Base-by-base conservation (phyloP, 352 stramenopile species). In the Globisporangium polare region DNA sequence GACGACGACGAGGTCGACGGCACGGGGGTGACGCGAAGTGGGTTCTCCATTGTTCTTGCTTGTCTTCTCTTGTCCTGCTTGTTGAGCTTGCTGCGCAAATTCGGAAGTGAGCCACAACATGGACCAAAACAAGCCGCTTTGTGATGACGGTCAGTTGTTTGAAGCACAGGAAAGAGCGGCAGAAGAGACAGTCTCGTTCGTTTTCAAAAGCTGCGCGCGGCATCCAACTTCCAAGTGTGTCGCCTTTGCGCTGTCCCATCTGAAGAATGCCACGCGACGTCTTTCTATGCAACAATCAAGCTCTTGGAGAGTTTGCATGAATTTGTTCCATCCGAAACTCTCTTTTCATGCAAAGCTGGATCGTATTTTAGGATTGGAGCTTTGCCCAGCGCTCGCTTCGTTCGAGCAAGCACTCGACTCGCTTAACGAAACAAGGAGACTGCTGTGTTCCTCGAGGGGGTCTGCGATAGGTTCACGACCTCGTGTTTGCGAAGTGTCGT, bases 31-130 rank as follows among this genome's bases (percentile, higher is more conserved):
- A 71, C 66, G 52, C 52, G 62, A 45, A 77, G 60, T 18, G 65
- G 67, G 64, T 71, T 75, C 55, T 81, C 70, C 74, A 83, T 78
- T 12, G 3, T 53, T 37, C 2, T 58, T 51, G 53, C 33, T 43
- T 60, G 46, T 46, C 26, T 26, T 13, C 3, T 22, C n/a, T 5
- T 39, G 33, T 35, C 29, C 29, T 45, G 20, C 46, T 53, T 7
- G n/a, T 42, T 15, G 24, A 46, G 26, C 35, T 59, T 27, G 41
- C 26, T 15, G 49, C 49, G 50, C 60, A 58, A 60, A 65, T 65
- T 60, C 24, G 41, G 26, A 20, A 65, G 53, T 65, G 60, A 59
- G 22, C 45, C 9, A 33, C 29, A 33, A 61, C n/a, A 24, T 54
- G 26, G 18, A 26, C 13, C 37, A 12, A 54, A 54, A 54, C 49